A percentile compares a stretch with the other conserved stretches of the same genome.
These are phyloP conservation scores for Castanospermum australe DNA, from an alignment of 306 rosid species.

Conservation along the genomic window DNA sequence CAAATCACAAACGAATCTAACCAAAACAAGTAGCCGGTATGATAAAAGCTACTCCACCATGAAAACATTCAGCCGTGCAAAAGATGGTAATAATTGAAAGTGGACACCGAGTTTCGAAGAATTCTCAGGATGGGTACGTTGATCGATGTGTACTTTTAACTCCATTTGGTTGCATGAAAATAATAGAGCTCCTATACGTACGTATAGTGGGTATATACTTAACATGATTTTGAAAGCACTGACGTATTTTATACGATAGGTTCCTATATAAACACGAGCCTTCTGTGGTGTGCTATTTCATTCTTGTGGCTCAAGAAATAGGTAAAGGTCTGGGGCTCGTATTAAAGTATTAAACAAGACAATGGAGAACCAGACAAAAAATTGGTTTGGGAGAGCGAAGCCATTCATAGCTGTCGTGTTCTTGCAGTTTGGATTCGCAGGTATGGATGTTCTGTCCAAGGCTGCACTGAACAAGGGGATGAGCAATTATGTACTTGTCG, in stretches of 20 bases:
- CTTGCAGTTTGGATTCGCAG: constrained; percentile 77
- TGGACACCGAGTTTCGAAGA: constrained; percentile 1
- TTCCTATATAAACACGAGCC: constrained; percentile 26
- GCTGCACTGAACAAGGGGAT: constrained; percentile 89
- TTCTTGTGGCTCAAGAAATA: constrained; percentile 20
- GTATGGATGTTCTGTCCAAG: constrained; percentile 78
- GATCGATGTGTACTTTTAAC: not conserved
- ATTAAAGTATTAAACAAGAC: no score
- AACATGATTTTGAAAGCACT: not conserved
- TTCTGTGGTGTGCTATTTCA: not conserved
- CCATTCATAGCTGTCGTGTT: constrained; percentile 71
- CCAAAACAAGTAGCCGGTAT: not conserved
- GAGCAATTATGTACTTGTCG: constrained; percentile 88
- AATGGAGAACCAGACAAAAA: constrained; percentile 35
- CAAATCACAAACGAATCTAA: not conserved
- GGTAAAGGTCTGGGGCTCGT: not conserved
- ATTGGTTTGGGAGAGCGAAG: constrained; percentile 40
- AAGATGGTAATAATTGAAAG: constrained; percentile 23
- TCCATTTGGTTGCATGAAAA: constrained; percentile 17
- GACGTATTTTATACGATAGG: not conserved
- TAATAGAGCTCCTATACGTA: not conserved
- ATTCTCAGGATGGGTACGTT: not conserved
- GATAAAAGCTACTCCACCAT: constrained; percentile 31
- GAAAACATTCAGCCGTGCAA: constrained; percentile 6
- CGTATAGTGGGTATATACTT: constrained; percentile 19